Evolutionary conservation across 139 green algal species (phyloP), one percentile per base, ranked within the genome.

Genomic region (Chlamydomonas incerta): DNA sequence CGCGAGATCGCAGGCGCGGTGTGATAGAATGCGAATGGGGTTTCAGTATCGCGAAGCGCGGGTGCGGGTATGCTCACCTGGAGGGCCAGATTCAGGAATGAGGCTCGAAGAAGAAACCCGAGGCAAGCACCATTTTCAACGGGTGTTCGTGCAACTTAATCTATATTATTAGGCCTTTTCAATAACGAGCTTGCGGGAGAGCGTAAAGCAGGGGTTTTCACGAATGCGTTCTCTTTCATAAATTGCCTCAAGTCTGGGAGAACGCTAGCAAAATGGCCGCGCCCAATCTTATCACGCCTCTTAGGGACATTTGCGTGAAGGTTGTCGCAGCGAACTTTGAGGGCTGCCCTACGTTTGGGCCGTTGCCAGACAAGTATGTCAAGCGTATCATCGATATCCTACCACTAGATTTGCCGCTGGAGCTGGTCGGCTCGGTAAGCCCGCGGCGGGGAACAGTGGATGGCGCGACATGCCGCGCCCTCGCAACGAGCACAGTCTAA

Each of bases 391-490:
- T 90, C 15, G 90, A 92, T 58, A 87, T 90, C n/a, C 87, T 97
- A 29, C 87, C 89, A 13, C 65, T 96, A 18, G 94, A 96, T 58
- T 88, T 97, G 28, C 93, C 93, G 0, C 80, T 96, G 37, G 92
- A 96, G 70, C 89, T 97, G 15, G 93, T 90, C n/a, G 95, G 94
- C 35, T 89, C 89, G 58, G 93, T 93, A 52, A 79, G 89, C 60
- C 34, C 3, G 41, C 62, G 26, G n/a, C 9, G 34, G 46, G 41
- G 41, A 50, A 50, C 8, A 13, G 41, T 50, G 41, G 41, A 83
- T 76, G 72, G 41, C 31, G 62, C n/a, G 20, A 11, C 20, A 29
- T 37, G 41, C 47, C 46, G 33, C 55, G 63, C 17, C 67, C 35
- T 31, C 28, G 57, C 28, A 85, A 46, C 11, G 3, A 24, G 31